Percentiles rank a stretch among this genome's conserved stretches.
Evolutionary conservation across 192 early-diverging fungal species (phyloP).

Genomic region (Oehlia diaphana): DNA sequence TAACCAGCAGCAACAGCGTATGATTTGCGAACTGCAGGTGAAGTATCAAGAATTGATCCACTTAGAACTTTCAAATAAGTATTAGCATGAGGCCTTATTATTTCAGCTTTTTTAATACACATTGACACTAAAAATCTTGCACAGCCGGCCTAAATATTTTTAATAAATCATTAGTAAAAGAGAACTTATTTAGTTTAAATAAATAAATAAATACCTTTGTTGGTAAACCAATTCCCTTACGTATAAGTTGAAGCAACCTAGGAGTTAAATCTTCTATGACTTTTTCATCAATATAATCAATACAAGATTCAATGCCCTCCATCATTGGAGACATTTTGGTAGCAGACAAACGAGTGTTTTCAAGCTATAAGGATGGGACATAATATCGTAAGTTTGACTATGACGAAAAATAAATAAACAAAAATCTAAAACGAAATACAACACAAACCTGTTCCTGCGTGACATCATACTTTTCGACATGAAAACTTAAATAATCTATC

Average conservation of each 20-base stretch:
- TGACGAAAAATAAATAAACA: neutral
- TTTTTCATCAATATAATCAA: conserved; percentile 73
- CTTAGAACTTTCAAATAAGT: conserved; percentile 74
- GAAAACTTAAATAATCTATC: conserved; percentile 83
- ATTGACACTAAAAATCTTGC: conserved; percentile 84
- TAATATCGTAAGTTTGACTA: neutral
- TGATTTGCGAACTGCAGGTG: conserved; percentile 80
- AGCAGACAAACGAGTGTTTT: conserved; percentile 75
- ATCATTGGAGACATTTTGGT: conserved; percentile 92
- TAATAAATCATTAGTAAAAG: neutral
- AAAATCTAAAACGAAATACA: neutral
- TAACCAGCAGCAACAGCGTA: conserved; percentile 86
- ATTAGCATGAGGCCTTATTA: conserved; percentile 72
- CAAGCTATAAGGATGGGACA: conserved; percentile 44
- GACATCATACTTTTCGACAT: conserved; percentile 83
- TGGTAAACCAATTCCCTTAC: conserved; percentile 85
- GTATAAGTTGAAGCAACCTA: conserved; percentile 66
- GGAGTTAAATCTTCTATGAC: conserved; percentile 70
- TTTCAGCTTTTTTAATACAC: conserved; percentile 64
- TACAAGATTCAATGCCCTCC: conserved; percentile 80
- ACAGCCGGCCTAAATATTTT: conserved; percentile 69
- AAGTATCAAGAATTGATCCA: conserved; percentile 73
- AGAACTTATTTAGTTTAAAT: neutral
- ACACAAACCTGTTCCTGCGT: conserved; percentile 67
- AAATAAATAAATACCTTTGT: conserved; percentile 54